Evolutionary conservation across 164 flowering plant species (phyloP), one percentile per base, ranked within the genome.

Genomic region (Nelumbo lutea): DNA sequence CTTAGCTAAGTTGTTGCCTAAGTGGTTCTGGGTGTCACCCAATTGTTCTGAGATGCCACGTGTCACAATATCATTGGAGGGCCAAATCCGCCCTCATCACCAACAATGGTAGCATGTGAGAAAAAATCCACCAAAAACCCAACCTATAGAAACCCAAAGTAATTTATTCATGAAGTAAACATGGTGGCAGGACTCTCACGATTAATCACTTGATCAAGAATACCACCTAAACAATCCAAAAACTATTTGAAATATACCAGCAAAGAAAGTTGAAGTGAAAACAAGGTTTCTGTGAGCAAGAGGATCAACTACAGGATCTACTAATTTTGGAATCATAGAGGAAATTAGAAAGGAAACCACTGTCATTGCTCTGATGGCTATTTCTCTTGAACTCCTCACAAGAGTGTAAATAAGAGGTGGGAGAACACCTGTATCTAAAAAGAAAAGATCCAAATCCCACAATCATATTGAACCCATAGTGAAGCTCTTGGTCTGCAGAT

Each of bases 91-190:
- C n/a, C n/a, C n/a, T n/a, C n/a, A n/a, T n/a, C n/a, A n/a, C 95
- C 98, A 64, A 93, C 96, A 66, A 89, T 78, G 13, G 90, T 90
- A 79, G 98, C 96, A 80, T 93, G 98, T 46, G 98, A 93, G 15
- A 93, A 85, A 71, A 89, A 87, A 77, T 93, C 90, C 59, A 93
- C 87, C 38, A 90, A 77, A 93, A 93, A 0, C 98, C 98, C 81
- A 90, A 79, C 80, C 96, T 88, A 79, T 56, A 66, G 15, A 42
- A 14, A 53, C 13, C 41, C 27, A 61, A 51, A 40, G 1, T 45
- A 14, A 44, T 11, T n/a, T 6, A 3, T 53, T 41, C 27, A 2
- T 14, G 14, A 43, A 6, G 42, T 9, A 3, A 52, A 40, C 14
- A 9, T 53, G 45, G n/a, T n/a, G 42, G 14, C 3, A 39, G 43